Conservation (phyloP, 192 early-diverging fungal genomes). For the Radiomyces spectabilis region DNA sequence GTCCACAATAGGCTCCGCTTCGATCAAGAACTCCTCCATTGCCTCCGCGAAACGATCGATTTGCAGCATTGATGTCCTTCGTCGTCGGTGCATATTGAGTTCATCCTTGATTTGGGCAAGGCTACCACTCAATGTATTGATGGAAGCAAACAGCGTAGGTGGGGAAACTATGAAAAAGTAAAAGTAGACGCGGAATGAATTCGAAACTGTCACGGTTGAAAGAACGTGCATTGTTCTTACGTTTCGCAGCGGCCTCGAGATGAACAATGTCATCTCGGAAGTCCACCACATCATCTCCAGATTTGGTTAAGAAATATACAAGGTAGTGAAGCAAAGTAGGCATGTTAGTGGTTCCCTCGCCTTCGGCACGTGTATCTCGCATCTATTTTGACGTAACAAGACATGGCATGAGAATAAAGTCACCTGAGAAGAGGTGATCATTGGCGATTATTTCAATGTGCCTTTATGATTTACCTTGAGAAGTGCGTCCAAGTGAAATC, state of each 20-base stretch:
- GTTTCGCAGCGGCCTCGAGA: slow-evolving; percentile 40
- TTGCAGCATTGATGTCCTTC: slow-evolving; percentile 20
- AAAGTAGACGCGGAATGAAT: not conserved
- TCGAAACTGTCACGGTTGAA: not conserved
- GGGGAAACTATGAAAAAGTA: slow-evolving; percentile 31
- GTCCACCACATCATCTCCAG: slow-evolving; percentile 30
- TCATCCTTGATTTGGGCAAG: slow-evolving; percentile 40
- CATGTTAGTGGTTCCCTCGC: slow-evolving; percentile 30
- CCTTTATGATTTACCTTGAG: slow-evolving; percentile 52
- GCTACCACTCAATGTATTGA: slow-evolving; percentile 33
- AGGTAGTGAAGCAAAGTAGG: slow-evolving; percentile 49
- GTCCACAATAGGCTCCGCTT: slow-evolving; percentile 34
- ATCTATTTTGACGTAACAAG: no score
- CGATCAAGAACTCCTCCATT: slow-evolving; percentile 47
- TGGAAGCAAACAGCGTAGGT: slow-evolving; percentile 37
- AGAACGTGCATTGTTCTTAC: no score
- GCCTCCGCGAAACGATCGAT: slow-evolving; percentile 39
- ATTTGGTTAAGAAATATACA: slow-evolving; percentile 32
- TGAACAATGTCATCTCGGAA: slow-evolving; percentile 48
- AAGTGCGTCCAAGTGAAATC: slow-evolving; percentile 46
- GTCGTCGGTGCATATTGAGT: slow-evolving; percentile 10
- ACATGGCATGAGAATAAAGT: no score
- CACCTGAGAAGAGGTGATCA: no score
- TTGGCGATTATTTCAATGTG: no score
- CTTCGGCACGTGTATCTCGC: slow-evolving; percentile 45